Evolutionary conservation across 202 grass and related monocot species (phyloP).

Genomic region (Digitaria exilis): DNA sequence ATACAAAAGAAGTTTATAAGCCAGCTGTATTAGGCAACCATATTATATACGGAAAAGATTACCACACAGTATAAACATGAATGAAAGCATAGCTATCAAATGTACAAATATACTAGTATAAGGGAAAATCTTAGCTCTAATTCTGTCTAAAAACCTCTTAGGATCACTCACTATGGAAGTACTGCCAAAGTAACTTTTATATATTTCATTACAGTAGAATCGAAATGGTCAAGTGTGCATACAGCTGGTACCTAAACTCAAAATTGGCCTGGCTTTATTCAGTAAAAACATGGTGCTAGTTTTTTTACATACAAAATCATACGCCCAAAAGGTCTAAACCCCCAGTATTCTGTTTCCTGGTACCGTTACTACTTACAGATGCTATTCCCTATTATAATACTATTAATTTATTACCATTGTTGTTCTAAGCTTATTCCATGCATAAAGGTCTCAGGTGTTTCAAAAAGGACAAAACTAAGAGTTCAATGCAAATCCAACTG

Average conservation of each 20-base stretch:
- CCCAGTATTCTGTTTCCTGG: not conserved
- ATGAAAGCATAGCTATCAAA: constrained; percentile 20
- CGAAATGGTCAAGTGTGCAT: constrained; percentile 1
- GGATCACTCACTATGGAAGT: not conserved
- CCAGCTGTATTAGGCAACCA: constrained; percentile 53
- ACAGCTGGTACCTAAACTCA: not conserved
- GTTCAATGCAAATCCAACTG: constrained; percentile 4
- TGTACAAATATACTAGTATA: constrained; percentile 11
- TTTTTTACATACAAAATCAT: not conserved
- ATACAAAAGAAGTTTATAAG: constrained; percentile 76
- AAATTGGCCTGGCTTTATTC: constrained; percentile 26
- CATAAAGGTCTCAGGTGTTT: not conserved
- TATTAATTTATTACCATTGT: not conserved
- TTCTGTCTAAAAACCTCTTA: not conserved
- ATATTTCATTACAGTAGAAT: not conserved
- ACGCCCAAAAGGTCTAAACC: constrained; percentile 1
- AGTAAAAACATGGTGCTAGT: not conserved
- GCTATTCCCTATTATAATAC: not conserved
- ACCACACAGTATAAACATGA: constrained; percentile 26
- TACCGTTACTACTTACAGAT: not conserved
- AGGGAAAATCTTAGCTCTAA: constrained; percentile 14
- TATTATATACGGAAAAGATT: constrained; percentile 42
- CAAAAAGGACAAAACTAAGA: not conserved
- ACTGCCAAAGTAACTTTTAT: constrained; percentile 2
- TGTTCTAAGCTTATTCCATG: not conserved